A percentile compares a stretch with the other conserved stretches of the same genome.
Conservation (phyloP, 805 yeast species). For the Maudiozyma bulderi region DNA sequence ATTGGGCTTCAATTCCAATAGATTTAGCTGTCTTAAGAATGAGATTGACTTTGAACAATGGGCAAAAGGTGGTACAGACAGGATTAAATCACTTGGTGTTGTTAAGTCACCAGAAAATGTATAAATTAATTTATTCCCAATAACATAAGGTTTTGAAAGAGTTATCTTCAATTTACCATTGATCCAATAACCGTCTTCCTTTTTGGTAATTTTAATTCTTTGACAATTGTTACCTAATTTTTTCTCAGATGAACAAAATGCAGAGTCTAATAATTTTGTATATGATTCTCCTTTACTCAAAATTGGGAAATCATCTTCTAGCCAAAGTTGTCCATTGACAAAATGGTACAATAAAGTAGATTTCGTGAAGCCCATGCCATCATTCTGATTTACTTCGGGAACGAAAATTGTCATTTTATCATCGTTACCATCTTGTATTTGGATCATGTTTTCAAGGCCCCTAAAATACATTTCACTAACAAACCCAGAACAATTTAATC, state of each 20-base stretch:
- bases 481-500: constrained; percentile 49
- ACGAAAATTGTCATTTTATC: constrained; percentile 53
- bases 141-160: constrained; percentile 33
- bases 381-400: constrained; percentile 29
- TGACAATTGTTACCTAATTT: constrained; percentile 56
- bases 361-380: constrained; percentile 30
- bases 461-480: constrained; percentile 64
- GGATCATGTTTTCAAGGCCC: constrained; percentile 42
- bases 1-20: constrained; percentile 46
- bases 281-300: neutral
- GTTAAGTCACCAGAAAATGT: constrained; percentile 49
- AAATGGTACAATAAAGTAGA: constrained; percentile 55
- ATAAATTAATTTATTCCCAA: constrained; percentile 63
- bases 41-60: constrained; percentile 58
- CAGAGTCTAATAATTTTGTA: constrained; percentile 37
- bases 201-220: constrained; percentile 38
- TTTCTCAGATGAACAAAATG: constrained; percentile 44
- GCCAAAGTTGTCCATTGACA: constrained; percentile 14
- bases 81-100: constrained; percentile 55
- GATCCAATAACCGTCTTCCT: constrained; percentile 27
- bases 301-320: constrained; percentile 14
- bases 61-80: constrained; percentile 53
- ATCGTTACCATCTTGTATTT: constrained; percentile 18
- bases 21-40: constrained; percentile 42
- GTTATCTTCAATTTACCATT: constrained; percentile 48